Evolutionary conservation across 2,329 filamentous ascomycete genomes (phyloP), one percentile per base, ranked within the genome.

Genomic region (Chrysosphaeria jannelii): DNA sequence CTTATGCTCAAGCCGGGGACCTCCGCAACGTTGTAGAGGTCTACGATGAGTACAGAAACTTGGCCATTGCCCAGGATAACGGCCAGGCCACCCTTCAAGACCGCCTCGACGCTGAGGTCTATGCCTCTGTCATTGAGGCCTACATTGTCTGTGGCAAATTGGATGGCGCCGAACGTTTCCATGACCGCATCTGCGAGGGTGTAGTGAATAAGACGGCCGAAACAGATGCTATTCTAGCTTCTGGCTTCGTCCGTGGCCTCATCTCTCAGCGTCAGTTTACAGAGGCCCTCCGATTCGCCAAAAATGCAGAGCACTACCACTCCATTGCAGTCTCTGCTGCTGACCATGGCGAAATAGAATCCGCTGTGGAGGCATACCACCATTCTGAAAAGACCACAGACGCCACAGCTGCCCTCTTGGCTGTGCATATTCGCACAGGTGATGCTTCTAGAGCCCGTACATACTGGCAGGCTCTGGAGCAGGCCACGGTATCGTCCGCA

Each of bases 21-120:
- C 48, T 93, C 21, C 55, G 66, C 35, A 88, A 72, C 34, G 85
- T 79, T 11, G 74, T 93, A 5, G 78, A 90, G 41, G 78, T 76
- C 45, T 97, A 91, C 47, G 81, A 88, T 32, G 75, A 90, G 44
- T 93, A 93, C 53, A 76, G 76, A 38, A 60, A 63, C 21, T 53
- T 91, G 20, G 79, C 81, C n/a, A 62, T 93, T 24, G 65, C 69
- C 19, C 60, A 85, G 39, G 72, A 91, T 41, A 61, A 57, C 19
- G 78, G 78, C 27, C 51, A 63, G 28, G 51, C 65, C 22, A 58
- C 58, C 10, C 49, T 78, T 7, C 52, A 67, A 22, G 56, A 69
- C 30, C 66, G 79, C 23, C 55, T 72, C 22, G 81, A 93, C 39
- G 62, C 67, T 14, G 57, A 76, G 32, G 70, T 93, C 5, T 93